Percentiles rank a stretch among this genome's conserved stretches.
phyloP scores from a whole-genome alignment of 1,284 basidiomycete species.

The Bondarzewia mesenterica region DNA sequence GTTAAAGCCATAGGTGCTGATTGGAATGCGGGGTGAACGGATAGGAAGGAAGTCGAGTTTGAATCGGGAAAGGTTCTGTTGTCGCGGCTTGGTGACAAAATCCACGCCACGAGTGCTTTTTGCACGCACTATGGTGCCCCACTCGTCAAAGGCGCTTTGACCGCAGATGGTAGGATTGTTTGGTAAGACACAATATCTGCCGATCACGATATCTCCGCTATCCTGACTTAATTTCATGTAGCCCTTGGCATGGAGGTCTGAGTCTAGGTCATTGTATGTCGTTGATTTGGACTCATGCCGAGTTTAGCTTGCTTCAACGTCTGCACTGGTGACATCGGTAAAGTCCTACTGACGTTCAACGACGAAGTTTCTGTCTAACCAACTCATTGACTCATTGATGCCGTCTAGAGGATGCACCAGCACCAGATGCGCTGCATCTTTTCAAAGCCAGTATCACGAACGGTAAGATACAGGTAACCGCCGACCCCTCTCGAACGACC shows the following conservation, averaged over 20 bases:
- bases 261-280: constrained; percentile 1
- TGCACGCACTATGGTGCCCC: constrained; percentile 89
- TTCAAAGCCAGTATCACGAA: constrained; percentile 69
- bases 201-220: neutral
- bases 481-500: constrained; percentile 58
- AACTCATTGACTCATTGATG: constrained; percentile 10
- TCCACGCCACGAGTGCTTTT: constrained; percentile 76
- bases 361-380: neutral
- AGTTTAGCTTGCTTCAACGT: constrained; percentile 79
- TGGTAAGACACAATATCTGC: constrained; percentile 46
- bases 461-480: constrained; percentile 78
- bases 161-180: constrained; percentile 71
- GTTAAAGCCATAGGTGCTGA: neutral
- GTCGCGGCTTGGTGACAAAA: constrained; percentile 67
- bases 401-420: constrained; percentile 79
- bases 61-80: constrained; percentile 76
- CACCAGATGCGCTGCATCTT: constrained; percentile 76
- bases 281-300: neutral
- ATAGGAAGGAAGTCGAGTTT: constrained; percentile 79
- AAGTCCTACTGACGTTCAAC: constrained; percentile 13
- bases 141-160: constrained; percentile 78
- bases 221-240: constrained; percentile 17
- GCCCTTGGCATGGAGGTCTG: constrained; percentile 86
- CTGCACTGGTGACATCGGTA: constrained; percentile 71
- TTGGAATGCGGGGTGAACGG: constrained; percentile 1